A percentile compares a stretch with the other conserved stretches of the same genome.
These are phyloP conservation scores for Fusarium musae DNA, from an alignment of 2,329 filamentous ascomycete genomes.

Conservation along the genomic window DNA sequence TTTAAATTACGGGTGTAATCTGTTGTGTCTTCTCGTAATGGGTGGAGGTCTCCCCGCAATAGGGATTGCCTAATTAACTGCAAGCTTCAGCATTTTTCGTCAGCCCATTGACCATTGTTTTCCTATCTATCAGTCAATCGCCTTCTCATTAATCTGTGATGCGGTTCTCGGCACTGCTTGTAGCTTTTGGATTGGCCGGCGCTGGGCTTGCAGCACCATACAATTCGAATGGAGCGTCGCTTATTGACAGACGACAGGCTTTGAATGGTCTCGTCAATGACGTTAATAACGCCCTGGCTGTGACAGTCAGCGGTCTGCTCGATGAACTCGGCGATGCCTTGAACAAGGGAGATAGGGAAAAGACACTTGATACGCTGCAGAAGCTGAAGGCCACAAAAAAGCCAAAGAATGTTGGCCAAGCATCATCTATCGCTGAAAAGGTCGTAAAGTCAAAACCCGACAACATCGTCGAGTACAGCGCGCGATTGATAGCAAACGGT, in stretches of 20 bases:
- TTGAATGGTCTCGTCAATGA: background rate
- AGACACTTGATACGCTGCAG: background rate
- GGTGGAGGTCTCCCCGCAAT: background rate
- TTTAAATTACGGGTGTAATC: background rate
- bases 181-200: background rate
- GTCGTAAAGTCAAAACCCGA: background rate
- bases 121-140: background rate
- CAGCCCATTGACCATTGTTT: background rate
- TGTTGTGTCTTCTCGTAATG: background rate
- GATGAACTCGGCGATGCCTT: background rate
- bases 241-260: background rate
- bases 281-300: background rate
- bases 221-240: rapidly evolving
- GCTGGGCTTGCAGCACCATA: background rate
- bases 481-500: background rate
- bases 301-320: background rate
- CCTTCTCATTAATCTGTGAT: background rate
- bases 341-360: background rate
- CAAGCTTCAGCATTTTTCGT: rapidly evolving
- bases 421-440: background rate
- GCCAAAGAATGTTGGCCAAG: background rate
- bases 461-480: background rate
- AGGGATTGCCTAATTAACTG: too few species aligned
- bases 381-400: background rate
- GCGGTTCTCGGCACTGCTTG: background rate